Conservation (phyloP, 306 rosid species). For the Arachis hypogaea region DNA sequence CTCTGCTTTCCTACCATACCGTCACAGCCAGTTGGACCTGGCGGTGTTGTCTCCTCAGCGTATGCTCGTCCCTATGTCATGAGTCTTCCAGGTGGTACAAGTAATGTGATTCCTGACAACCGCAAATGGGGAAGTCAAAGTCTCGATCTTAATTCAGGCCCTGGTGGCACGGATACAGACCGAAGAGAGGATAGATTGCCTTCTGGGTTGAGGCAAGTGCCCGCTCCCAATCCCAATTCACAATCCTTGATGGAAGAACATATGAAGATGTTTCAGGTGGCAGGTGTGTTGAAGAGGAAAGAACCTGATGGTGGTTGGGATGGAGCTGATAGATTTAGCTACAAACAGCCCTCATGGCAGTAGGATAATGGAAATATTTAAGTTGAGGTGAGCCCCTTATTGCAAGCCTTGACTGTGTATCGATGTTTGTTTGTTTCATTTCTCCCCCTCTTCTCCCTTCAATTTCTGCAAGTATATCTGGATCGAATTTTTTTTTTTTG, state of each 20-base stretch:
- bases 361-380: constrained; percentile 41
- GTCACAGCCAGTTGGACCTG: constrained; percentile 79
- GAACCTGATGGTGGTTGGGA: constrained; percentile 94
- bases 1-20: constrained; percentile 82
- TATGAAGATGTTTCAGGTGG: constrained; percentile 73
- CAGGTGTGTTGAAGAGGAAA: constrained; percentile 80
- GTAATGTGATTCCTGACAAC: constrained; percentile 68
- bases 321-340: constrained; percentile 71
- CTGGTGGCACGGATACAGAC: constrained; percentile 64
- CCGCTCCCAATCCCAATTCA: constrained; percentile 68
- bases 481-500: background rate
- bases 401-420: background rate
- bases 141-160: constrained; percentile 93
- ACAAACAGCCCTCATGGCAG: constrained; percentile 82
- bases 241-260: constrained; percentile 79
- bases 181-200: constrained; percentile 76
- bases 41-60: constrained; percentile 66
- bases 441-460: background rate
- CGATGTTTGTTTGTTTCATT: background rate
- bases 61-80: constrained; percentile 77
- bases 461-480: background rate
- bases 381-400: constrained; percentile 39
- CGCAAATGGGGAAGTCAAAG: constrained; percentile 93
- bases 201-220: constrained; percentile 66
- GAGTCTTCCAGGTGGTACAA: constrained; percentile 77